phyloP scores from a whole-genome alignment of 208 protist genomes.

The Trypanosoma grayi region DNA sequence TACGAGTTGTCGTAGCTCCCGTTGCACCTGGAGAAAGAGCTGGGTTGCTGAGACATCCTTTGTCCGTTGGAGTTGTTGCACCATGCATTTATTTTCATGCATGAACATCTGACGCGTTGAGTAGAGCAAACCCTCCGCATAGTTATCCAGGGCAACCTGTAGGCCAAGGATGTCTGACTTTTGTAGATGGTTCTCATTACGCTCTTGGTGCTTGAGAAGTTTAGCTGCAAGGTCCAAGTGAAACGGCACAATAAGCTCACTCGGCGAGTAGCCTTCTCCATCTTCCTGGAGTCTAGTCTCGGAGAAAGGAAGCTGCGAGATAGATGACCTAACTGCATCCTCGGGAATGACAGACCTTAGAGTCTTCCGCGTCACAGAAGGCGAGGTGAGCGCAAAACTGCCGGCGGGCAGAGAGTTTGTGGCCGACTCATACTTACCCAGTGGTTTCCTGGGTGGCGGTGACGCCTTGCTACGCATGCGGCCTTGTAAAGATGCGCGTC shows the following conservation, averaged over 20 bases:
- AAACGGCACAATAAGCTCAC: slow-evolving; percentile 21
- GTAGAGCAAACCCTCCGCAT: slow-evolving; percentile 9
- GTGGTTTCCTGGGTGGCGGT: background rate
- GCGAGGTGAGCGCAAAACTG: too few species aligned
- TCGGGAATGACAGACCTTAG: background rate
- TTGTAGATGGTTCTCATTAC: background rate
- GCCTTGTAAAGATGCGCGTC: background rate
- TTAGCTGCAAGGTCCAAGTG: slow-evolving; percentile 2
- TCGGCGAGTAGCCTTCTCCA: background rate
- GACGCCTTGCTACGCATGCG: slow-evolving; percentile 1
- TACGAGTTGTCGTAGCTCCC: slow-evolving; percentile 15
- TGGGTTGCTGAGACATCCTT: slow-evolving; percentile 4
- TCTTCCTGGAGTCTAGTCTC: background rate
- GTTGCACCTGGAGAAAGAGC: slow-evolving; percentile 22
- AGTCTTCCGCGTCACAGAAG: background rate
- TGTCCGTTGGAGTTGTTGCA: slow-evolving; percentile 5
- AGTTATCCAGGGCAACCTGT: slow-evolving; percentile 6
- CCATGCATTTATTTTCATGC: slow-evolving; percentile 16
- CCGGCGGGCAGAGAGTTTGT: too few species aligned
- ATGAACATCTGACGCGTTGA: slow-evolving; percentile 8
- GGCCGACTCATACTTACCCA: too few species aligned
- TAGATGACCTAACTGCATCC: background rate
- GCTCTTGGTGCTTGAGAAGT: background rate
- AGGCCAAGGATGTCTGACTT: slow-evolving; percentile 3
- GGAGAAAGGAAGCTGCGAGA: background rate